These are phyloP conservation scores for Dactylella cylindrospora DNA, from an alignment of 2,329 filamentous ascomycete genomes.

Conservation along the genomic window DNA sequence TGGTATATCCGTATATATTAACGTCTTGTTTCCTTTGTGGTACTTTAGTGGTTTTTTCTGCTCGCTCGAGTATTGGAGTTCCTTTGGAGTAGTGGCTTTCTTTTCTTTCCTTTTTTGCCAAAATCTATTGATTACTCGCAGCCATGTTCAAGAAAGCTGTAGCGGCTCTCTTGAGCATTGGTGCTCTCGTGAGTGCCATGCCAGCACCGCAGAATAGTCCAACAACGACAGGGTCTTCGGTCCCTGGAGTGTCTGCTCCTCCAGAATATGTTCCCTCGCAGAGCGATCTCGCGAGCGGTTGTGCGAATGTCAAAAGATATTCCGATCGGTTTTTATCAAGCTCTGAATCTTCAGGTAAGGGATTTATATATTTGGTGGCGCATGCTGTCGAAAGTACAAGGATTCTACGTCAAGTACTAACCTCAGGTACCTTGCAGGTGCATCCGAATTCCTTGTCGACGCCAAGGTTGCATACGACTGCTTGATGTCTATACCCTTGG, in stretches of 20 bases:
- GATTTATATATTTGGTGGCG: too few relatives aligned
- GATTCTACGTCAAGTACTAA: too few relatives aligned
- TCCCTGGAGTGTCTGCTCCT: conserved; percentile 1
- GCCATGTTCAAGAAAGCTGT: conserved; percentile 24
- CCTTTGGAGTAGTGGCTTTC: background rate
- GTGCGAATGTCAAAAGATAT: conserved; percentile 31
- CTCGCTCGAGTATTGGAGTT: conserved; percentile 4
- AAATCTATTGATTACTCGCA: too few relatives aligned
- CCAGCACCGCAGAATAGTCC: conserved; percentile 14
- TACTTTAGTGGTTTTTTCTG: background rate
- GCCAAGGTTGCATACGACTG: conserved; percentile 40
- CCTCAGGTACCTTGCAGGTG: too few relatives aligned
- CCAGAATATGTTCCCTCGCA: conserved; percentile 15
- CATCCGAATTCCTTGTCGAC: conserved; percentile 18
- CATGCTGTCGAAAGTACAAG: too few relatives aligned
- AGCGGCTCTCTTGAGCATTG: conserved; percentile 29
- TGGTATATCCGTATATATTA: background rate
- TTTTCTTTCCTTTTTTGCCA: too few relatives aligned
- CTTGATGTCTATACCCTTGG: conserved; percentile 30
- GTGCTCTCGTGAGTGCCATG: conserved; percentile 17
- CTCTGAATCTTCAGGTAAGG: too few relatives aligned
- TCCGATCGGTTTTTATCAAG: too few relatives aligned
- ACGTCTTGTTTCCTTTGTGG: conserved; percentile 10
- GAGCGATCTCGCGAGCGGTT: conserved; percentile 15
- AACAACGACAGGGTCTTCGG: conserved; percentile 5